Conservation (phyloP, 225 moss, liverwort and hornwort genomes). For the Bryum argenteum region DNA sequence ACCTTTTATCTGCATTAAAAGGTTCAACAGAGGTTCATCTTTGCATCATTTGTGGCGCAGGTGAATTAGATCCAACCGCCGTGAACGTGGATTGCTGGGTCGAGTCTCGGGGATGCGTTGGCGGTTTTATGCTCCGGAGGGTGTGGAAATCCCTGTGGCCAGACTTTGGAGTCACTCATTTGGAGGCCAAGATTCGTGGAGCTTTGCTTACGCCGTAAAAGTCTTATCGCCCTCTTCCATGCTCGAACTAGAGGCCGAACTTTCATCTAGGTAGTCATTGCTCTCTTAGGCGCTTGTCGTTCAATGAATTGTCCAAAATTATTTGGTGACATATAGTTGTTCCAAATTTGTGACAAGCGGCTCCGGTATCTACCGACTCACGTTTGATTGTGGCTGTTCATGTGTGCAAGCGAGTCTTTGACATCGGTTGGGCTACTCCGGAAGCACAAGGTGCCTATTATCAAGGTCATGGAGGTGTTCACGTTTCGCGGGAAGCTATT, state of each 20-base stretch:
- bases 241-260: slow-evolving; percentile 20
- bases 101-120: slow-evolving; percentile 74
- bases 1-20: slow-evolving; percentile 14
- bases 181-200: slow-evolving; percentile 91
- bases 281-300: slow-evolving; percentile 19
- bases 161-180: slow-evolving; percentile 81
- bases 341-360: slow-evolving; percentile 5
- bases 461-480: slow-evolving; percentile 88
- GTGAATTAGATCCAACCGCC: slow-evolving; percentile 82
- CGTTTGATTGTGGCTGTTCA: slow-evolving; percentile 15
- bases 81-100: slow-evolving; percentile 94
- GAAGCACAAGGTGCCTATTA: slow-evolving; percentile 93
- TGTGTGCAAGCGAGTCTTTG: slow-evolving; percentile 68
- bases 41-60: slow-evolving; percentile 49
- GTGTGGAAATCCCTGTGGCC: slow-evolving; percentile 71
- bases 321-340: slow-evolving; percentile 3
- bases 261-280: slow-evolving; percentile 2
- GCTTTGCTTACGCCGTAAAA: slow-evolving; percentile 92
- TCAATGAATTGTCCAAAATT: slow-evolving; percentile 15
- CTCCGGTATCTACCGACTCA: slow-evolving; percentile 11
- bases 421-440: slow-evolving; percentile 96
- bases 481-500: slow-evolving; percentile 85
- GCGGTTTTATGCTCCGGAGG: slow-evolving; percentile 80
- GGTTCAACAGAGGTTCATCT: slow-evolving; percentile 13
- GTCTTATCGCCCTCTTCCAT: slow-evolving; percentile 25